Base-by-base conservation (phyloP, 2,329 filamentous ascomycete genomes). In the Tolypocladium ovalisporum region DNA sequence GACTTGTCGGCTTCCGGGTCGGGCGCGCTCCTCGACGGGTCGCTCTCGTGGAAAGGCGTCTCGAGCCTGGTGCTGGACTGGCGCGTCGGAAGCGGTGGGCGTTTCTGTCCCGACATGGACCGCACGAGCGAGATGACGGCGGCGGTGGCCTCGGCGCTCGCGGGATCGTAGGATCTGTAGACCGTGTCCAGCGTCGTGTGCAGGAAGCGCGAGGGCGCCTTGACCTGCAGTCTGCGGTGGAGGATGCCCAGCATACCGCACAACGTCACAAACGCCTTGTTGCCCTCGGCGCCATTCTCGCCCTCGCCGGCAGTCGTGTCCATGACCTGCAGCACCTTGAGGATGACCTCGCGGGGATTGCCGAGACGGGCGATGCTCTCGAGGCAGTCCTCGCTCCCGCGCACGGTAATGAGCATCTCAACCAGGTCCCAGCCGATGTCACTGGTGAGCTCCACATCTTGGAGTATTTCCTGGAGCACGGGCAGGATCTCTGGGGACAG, bases 391-490 rank as follows among this genome's bases (percentile, higher is more conserved):
- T 88, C 84, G n/a, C 85, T 86, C 15, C 80, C 83, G 1, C 87
- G 78, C 6, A 90, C 73, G 39, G 83, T 78, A 29, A 91, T 77
- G 5, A 94, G 79, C 66, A 90, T 82, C 67, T 88, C 86, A 27
- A 94, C 86, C 55, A 93, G 75, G 68, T 94, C 89, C 89, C 89
- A 94, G 54, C 89, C 89, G 64, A 93, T 91, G 57, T 90, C 87
- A 59, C 81, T 82, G 3, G 88, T 89, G 57, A 92, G 75, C 58
- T 81, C 77, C 12, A 78, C 76, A 76, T 89, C 84, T 68, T 88
- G 82, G 22, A 90, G 76, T 39, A 89, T 82, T 27, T 86, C 78
- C 63, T 90, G 81, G 52, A 93, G 77, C 4, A 81, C 74, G 1
- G 87, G 85, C 49, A 93, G 75, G 59, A 86, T 78, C 59, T 86